Base-by-base conservation (phyloP, 2,329 filamentous ascomycete species). In the Anthostomella pinea region DNA sequence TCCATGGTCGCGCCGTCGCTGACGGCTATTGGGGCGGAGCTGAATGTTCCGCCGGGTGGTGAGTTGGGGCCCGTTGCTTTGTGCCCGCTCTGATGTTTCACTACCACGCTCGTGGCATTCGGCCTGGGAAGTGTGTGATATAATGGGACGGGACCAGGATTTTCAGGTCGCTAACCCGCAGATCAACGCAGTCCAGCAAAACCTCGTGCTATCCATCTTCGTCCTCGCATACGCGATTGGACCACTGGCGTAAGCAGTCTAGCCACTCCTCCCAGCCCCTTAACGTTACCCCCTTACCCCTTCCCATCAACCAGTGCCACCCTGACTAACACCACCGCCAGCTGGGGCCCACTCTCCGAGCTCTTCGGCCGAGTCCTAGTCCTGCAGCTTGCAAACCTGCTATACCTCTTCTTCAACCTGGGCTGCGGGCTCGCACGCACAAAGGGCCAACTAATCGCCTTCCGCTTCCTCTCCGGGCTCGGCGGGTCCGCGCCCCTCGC, bases 381-480 rank as follows among this genome's bases (percentile, higher is more conserved):
- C 2, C 60, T 80, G 3, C 77, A 79, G 45, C 46, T 69, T 6
- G 62, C 73, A 2, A 80, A 79, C 49, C 43, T 79, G 15, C 42
- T 67, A 32, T 65, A 65, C 48, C 48, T 68, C 5, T 58, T 72
- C 9, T 83, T 79, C 57, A 81, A 79, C 49, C 67, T 79, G 25
- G 76, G 68, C 6, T 82, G 79, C 47, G 80, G 75, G 1, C 67
- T 77, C 5, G 70, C 75, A 10, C 59, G 66, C 37, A 75, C 64
- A 7, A 72, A 70, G 45, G 60, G 54, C 2, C 67, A 79, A 46
- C 69, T 82, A 46, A 73, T 81, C 34, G 67, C 68, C 1, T 78
- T 77, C 52, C 70, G 78, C 1, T 77, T 82, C 43, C 57, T 82
- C 8, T 63, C 73, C 7, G 78, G 78, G 0, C 59, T 81, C 5